Conservation (phyloP, 2,329 filamentous ascomycete genomes). For the Thelonectria discophora region DNA sequence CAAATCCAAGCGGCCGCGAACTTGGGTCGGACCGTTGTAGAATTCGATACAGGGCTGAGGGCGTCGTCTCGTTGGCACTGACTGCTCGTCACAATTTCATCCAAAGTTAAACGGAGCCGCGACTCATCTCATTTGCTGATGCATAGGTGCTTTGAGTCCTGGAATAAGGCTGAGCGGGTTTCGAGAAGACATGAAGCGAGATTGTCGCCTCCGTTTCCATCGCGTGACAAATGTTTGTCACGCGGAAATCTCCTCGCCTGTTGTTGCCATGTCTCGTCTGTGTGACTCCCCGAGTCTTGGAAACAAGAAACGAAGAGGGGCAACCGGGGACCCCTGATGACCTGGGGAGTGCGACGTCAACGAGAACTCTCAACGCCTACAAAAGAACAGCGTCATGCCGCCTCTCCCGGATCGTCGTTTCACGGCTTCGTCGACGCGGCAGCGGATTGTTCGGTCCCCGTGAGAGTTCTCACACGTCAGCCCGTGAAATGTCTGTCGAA, state of each 20-base stretch:
- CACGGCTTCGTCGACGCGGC: not conserved
- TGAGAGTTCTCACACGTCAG: not conserved
- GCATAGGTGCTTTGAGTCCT: too few species aligned
- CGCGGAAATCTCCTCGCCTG: not conserved
- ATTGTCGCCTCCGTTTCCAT: conserved; percentile 1
- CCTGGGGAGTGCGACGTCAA: too few species aligned
- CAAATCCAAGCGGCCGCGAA: not conserved
- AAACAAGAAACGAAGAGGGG: conserved; percentile 16
- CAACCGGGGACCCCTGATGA: conserved; percentile 28
- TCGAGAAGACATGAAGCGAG: not conserved
- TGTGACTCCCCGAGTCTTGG: not conserved
- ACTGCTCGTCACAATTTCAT: not conserved
- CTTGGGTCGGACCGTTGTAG: not conserved
- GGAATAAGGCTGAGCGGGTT: not conserved
- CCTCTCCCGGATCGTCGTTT: not conserved
- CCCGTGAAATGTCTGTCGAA: not conserved
- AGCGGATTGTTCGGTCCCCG: conserved; percentile 1
- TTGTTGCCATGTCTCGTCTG: conserved; percentile 1
- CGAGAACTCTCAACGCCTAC: too few species aligned
- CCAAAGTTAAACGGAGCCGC: not conserved
- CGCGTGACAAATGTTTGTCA: conserved; percentile 10
- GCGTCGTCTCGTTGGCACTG: not conserved
- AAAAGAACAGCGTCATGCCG: not conserved
- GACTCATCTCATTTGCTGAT: not conserved
- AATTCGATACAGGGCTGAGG: not conserved